Base-by-base conservation (phyloP, 371 early-diverging fungal species). In the Umbelopsis sp. region DNA sequence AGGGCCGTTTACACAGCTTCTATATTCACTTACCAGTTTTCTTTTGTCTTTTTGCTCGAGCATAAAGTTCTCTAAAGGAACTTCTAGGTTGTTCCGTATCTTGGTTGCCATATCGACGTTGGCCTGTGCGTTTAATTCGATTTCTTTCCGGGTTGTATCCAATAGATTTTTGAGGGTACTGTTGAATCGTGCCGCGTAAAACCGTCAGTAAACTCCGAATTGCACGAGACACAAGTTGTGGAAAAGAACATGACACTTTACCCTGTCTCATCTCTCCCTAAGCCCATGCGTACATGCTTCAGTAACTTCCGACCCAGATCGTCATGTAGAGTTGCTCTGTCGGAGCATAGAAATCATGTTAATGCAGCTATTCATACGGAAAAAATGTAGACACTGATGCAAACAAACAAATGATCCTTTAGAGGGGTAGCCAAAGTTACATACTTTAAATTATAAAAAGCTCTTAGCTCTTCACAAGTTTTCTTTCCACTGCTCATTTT, bases 211-310 rank as follows among this genome's bases (percentile, higher is more conserved):
- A 25, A 14, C 5, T 9, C 29, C 9, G 65, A 64, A 29, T 22
- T 24, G 0, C 70, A 63, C 6, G 66, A 7, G 41, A 7, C 12
- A 41, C 2, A 41, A 41, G 41, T 29, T 29, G 29, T 12, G 12
- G 1, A 41, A 41, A 41, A 10, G 12, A 41, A 41, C 5, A 12
- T 41, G 7, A 41, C 41, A 41, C 41, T 72, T 57, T 82, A 93
- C 92, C 96, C 96, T n/a, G 87, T 86, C 70, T 97, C 98, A 69
- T 97, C 96, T 65, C 87, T 88, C 0, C 96, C 92, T 32, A 92
- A 81, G 37, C 90, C 91, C 2, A 81, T 72, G 67, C 92, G 93
- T 12, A 94, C 81, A 25, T 94, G 83, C 74, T 94, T 95, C 50
- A 86, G 68, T 64, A 97, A 70, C 65, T 90, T 87, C 72, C 91